Base-by-base conservation (phyloP, 306 rosid genomes). In the Cucurbita argyrosperma region DNA sequence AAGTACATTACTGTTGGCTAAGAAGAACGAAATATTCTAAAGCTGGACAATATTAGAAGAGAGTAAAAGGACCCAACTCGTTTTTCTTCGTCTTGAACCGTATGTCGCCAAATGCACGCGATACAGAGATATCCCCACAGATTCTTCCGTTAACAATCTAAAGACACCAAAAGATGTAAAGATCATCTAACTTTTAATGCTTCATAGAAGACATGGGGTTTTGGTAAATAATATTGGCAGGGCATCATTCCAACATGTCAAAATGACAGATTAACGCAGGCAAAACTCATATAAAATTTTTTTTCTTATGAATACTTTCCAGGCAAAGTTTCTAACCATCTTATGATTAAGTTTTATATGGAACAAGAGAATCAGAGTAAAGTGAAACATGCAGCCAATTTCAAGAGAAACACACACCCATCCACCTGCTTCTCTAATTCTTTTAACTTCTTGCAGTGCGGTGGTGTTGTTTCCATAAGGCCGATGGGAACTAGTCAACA, bases 351-450 rank as follows among this genome's bases (percentile, higher is more conserved):
- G 35, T 30, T 30, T 3, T 30, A 30, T 30, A 30, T 38, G 54
- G 40, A 57, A 70, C 15, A 4, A 19, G 8, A 23, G 40, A 30
- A 18, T 59, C 68, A 66, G 46, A 74, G 14, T 61, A 71, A 16
- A 68, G 40, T 79, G 88, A 85, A 81, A 51, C 30, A 57, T 54
- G 55, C 52, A 9, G 55, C 37, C 42, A 56, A 63, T 63, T 63
- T 63, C 43, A 47, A 47, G 77, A 62, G 64, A 83, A 89, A 94
- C 97, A 91, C 97, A 94, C 97, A 94, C 99, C 99, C 99, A 94
- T 89, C 99, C 99, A 88, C 99, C 97, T 91, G 97, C 99, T 74
- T 91, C 96, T 88, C 96, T 88, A 83, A 94, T 85, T 88, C 99
- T 94, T 85, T 59, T 89, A 76, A 94, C 87, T 82, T 94, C 99